Evolutionary conservation across 2,329 filamentous ascomycete genomes (phyloP).

Genomic region (Clonostachys solani): DNA sequence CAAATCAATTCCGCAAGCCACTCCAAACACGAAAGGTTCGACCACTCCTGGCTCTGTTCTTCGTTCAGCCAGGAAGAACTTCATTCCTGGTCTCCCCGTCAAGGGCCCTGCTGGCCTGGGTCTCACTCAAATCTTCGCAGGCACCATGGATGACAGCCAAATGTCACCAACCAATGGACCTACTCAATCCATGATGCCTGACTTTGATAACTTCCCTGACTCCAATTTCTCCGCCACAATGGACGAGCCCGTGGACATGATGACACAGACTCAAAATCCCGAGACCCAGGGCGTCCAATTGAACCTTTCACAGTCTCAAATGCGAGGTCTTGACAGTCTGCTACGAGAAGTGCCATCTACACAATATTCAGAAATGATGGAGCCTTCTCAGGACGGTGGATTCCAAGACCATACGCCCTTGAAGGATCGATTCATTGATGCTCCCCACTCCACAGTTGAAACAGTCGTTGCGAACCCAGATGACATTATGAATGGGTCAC

Average conservation of each 20-base stretch:
- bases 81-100: conserved; percentile 65
- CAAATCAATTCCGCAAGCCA: conserved; percentile 22
- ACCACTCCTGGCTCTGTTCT: conserved; percentile 57
- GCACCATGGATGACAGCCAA: conserved; percentile 73
- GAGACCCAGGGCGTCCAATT: conserved; percentile 44
- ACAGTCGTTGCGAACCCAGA: conserved; percentile 50
- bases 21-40: conserved; percentile 33
- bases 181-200: conserved; percentile 49
- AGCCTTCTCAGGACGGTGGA: conserved; percentile 77
- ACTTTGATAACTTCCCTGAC: conserved; percentile 51
- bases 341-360: conserved; percentile 41
- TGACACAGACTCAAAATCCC: conserved; percentile 8
- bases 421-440: conserved; percentile 59
- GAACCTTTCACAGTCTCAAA: conserved; percentile 57
- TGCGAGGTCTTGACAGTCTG: conserved; percentile 53
- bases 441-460: conserved; percentile 65
- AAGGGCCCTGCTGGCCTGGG: conserved; percentile 62
- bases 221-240: conserved; percentile 58
- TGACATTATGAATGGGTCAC: conserved; percentile 52
- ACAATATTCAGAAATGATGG: conserved; percentile 65
- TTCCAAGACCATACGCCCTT: conserved; percentile 72
- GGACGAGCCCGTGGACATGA: conserved; percentile 45
- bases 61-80: conserved; percentile 64
- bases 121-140: conserved; percentile 85
- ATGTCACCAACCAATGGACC: conserved; percentile 18